Evolutionary conservation across 352 stramenopile species (phyloP).

Genomic region (Globisporangium yorkense): DNA sequence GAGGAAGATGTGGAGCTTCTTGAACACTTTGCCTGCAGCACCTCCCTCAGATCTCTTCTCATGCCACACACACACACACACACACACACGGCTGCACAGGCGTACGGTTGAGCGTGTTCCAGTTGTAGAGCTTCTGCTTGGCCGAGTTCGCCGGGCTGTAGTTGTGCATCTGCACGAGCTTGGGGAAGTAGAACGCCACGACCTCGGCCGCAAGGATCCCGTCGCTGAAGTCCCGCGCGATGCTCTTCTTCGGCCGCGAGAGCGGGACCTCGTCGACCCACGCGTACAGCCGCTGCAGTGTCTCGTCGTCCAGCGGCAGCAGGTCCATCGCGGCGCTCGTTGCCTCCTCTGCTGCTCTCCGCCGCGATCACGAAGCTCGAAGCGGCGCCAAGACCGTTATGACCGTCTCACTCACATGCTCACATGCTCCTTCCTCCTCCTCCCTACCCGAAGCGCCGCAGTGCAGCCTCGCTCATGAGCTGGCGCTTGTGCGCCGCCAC

Average conservation of each 20-base stretch:
- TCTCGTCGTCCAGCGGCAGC: constrained; percentile 81
- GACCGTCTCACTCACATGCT: background rate
- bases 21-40: constrained; percentile 70
- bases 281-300: constrained; percentile 90
- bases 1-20: constrained; percentile 77
- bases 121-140: constrained; percentile 96
- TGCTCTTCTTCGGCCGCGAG: constrained; percentile 93
- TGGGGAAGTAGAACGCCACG: constrained; percentile 93
- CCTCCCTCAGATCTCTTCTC: no score
- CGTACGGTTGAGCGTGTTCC: constrained; percentile 90
- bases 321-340: constrained; percentile 30
- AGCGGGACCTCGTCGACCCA: constrained; percentile 96
- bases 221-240: constrained; percentile 94
- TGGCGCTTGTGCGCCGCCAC: constrained; percentile 91
- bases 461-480: constrained; percentile 90
- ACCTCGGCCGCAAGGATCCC: constrained; percentile 88
- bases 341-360: no score
- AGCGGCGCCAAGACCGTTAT: constrained; percentile 16
- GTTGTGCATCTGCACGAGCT: constrained; percentile 95
- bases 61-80: constrained; percentile 1
- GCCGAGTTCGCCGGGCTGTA: constrained; percentile 92
- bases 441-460: constrained; percentile 49
- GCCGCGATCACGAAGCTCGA: constrained; percentile 18
- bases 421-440: constrained; percentile 16
- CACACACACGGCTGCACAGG: background rate